Conservation (phyloP, 352 stramenopile species). For the Elongisporangium senticosum region DNA sequence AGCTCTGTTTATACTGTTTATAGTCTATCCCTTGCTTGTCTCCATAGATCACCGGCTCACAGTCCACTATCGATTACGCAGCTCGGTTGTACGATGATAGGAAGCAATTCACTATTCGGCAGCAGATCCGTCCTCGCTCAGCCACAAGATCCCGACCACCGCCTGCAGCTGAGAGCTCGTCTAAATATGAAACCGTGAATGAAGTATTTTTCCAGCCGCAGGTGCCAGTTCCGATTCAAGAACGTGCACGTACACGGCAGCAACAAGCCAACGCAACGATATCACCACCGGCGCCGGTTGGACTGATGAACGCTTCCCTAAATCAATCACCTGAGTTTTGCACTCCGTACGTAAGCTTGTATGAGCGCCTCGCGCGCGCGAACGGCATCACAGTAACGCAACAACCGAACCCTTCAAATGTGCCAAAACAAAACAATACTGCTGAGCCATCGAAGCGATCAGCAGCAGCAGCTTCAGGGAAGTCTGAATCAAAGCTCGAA, state of each 20-base stretch:
- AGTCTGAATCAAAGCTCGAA: conserved; percentile 1
- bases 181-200: conserved; percentile 32
- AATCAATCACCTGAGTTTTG: conserved; percentile 8
- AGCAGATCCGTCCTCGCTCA: conserved; percentile 30
- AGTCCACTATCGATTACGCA: conserved; percentile 10
- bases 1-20: conserved; percentile 3
- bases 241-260: conserved; percentile 21
- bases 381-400: conserved; percentile 29
- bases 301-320: conserved; percentile 11
- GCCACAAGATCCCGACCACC: conserved; percentile 31
- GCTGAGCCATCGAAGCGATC: conserved; percentile 5
- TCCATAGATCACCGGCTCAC: neutral
- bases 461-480: conserved; percentile 3
- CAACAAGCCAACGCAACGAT: conserved; percentile 1
- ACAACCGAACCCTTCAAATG: conserved; percentile 9
- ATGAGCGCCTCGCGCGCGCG: conserved; percentile 52
- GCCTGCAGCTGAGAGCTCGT: conserved; percentile 25
- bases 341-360: conserved; percentile 55
- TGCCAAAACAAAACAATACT: neutral
- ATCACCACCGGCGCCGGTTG: conserved; percentile 9
- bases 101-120: conserved; percentile 68
- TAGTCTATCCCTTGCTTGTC: neutral
- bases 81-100: conserved; percentile 77
- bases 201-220: conserved; percentile 50
- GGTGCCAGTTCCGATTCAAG: conserved; percentile 28